Base-by-base conservation (phyloP, 2,329 filamentous ascomycete genomes). In the Huntiella bhutanensis region DNA sequence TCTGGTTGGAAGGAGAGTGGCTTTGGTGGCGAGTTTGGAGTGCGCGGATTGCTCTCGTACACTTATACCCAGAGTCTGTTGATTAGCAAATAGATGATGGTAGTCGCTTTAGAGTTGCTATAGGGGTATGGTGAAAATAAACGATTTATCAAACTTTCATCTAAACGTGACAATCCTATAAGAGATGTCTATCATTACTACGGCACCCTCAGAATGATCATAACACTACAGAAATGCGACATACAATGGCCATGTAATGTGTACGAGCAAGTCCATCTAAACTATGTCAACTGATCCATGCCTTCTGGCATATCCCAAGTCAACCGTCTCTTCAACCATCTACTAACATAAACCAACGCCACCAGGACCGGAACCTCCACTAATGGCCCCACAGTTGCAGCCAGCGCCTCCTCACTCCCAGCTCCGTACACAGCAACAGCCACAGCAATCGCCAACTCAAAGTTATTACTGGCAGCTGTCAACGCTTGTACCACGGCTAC, bases 391-490 rank as follows among this genome's bases (percentile, higher is more conserved):
- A 93, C 84, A 0, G 85, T 92, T 5, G 81, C 69, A 1, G 86
- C 84, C 39, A 93, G 64, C 0, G 85, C 85, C 60, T 93, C 77
- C 43, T 86, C 76, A 54, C 82, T 88, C 36, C 80, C 64, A 0
- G 79, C 70, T 0, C 85, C 86, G 61, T 81, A 93, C 0, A 80
- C 80, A 0, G 85, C 80, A 3, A 93, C 77, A 0, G 82, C 82
- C 0, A 94, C 85, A 0, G 85, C 85, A 61, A 94, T 93, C 0
- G 86, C 84, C 17, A 94, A 64, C 64, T 94, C 86, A 55, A 94
- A 94, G 58, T 94, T 93, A 57, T 94, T 94, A 58, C 85, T 93
- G 1, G 83, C 82, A 0, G 84, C 87, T 0, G 83, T 92, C 55
- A 93, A 91, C 56, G 82, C 86, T 61, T 92, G 84, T 2, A 84